A percentile compares a stretch with the other conserved stretches of the same genome.
Evolutionary conservation across 768 basidiomycete genomes (phyloP).

Genomic region (Hemileccinum impolitum): DNA sequence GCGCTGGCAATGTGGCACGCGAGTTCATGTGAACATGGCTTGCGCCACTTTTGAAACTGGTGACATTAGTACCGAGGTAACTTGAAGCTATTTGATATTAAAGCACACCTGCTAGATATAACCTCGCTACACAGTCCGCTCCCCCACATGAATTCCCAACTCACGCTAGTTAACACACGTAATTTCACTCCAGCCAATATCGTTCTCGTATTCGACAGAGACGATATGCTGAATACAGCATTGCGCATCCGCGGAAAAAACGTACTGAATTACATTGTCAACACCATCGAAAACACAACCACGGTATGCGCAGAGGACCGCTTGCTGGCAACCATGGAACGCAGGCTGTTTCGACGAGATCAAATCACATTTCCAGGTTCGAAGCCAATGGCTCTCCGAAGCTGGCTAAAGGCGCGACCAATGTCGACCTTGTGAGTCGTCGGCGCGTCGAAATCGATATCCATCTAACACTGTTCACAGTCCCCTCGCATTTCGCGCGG

Average conservation of each 20-base stretch:
- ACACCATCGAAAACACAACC: conserved; percentile 4
- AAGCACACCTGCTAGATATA: not conserved
- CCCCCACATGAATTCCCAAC: conserved; percentile 13
- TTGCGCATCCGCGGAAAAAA: not conserved
- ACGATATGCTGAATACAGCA: conserved; percentile 12
- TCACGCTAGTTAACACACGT: conserved; percentile 12
- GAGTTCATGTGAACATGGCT: not conserved
- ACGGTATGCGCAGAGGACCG: conserved; percentile 1
- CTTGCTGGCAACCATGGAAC: conserved; percentile 13
- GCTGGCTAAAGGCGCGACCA: conserved; percentile 12
- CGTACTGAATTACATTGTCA: conserved; percentile 10
- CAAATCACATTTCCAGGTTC: conserved; percentile 13
- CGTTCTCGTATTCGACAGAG: conserved; percentile 10
- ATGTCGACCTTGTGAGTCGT: conserved; percentile 13
- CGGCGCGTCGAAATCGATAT: not conserved
- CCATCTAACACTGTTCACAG: conserved; percentile 1
- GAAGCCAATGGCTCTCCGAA: conserved; percentile 5
- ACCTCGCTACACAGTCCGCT: not conserved
- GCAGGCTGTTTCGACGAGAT: conserved; percentile 9
- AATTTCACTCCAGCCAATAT: not conserved
- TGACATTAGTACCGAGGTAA: not conserved
- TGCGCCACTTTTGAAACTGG: not conserved
- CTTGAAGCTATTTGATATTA: too few species aligned
- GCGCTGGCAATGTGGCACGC: not conserved
- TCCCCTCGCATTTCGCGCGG: conserved; percentile 8